Evolutionary conservation across 805 yeast genomes (phyloP).

Genomic region (Zygoascus flipseniorum): DNA sequence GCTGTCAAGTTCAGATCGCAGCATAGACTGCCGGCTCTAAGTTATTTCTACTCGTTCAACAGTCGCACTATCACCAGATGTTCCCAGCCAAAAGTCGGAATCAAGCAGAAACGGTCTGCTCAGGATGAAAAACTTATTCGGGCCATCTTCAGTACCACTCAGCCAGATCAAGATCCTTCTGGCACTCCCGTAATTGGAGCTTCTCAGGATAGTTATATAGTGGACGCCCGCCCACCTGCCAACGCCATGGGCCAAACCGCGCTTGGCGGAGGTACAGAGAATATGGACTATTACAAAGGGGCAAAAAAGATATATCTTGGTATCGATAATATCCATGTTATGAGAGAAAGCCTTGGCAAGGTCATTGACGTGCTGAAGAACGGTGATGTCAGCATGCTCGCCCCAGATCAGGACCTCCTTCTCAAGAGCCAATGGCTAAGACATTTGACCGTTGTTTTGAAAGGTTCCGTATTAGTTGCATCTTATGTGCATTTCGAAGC

Average conservation of each 20-base stretch:
- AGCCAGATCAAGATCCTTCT: constrained; percentile 20
- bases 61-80: constrained; percentile 74
- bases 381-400: constrained; percentile 49
- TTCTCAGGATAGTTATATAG: constrained; percentile 54
- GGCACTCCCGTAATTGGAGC: constrained; percentile 19
- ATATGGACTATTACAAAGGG: constrained; percentile 72
- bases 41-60: constrained; percentile 61
- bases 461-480: constrained; percentile 67
- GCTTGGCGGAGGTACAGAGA: constrained; percentile 96
- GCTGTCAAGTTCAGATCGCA: constrained; percentile 84
- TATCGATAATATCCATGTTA: constrained; percentile 91
- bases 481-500: constrained; percentile 76
- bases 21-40: constrained; percentile 70
- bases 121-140: constrained; percentile 82
- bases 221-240: constrained; percentile 86
- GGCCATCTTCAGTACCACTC: constrained; percentile 63
- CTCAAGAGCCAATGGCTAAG: constrained; percentile 72
- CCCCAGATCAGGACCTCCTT: constrained; percentile 48
- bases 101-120: constrained; percentile 76
- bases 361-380: constrained; percentile 57
- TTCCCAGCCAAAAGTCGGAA: constrained; percentile 87
- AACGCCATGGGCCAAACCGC: constrained; percentile 97
- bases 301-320: constrained; percentile 73
- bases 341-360: constrained; percentile 72
- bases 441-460: constrained; percentile 57